phyloP scores from a whole-genome alignment of 2,329 filamentous ascomycete species.

The Thermoascus crustaceus region DNA sequence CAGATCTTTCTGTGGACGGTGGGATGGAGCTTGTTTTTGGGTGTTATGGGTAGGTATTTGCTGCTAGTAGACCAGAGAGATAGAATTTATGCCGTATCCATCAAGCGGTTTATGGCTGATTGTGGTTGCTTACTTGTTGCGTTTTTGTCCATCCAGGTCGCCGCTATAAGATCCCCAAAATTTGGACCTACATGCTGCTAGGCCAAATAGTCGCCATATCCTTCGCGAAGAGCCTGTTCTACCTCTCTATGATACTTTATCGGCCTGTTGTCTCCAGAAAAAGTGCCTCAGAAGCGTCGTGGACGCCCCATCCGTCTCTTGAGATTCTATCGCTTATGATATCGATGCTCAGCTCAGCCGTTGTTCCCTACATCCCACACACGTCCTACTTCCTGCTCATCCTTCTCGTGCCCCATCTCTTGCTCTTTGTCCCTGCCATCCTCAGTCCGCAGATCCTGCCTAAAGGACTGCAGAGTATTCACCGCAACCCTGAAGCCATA shows the following conservation, averaged over 20 bases:
- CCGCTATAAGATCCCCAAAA: constrained; percentile 47
- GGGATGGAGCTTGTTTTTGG: constrained; percentile 50
- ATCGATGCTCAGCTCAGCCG: constrained; percentile 12
- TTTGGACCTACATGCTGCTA: constrained; percentile 51
- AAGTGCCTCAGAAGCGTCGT: constrained; percentile 1
- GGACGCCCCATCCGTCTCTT: constrained; percentile 6
- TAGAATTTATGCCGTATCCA: too few species aligned
- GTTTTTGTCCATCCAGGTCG: constrained; percentile 27
- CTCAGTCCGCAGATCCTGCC: constrained; percentile 5
- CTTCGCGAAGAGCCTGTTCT: constrained; percentile 57
- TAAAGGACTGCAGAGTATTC: constrained; percentile 2
- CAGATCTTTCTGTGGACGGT: constrained; percentile 50
- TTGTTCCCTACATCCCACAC: constrained; percentile 14
- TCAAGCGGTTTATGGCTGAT: too few species aligned
- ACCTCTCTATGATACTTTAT: constrained; percentile 46
- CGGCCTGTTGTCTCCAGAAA: neutral
- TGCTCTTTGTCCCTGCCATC: constrained; percentile 16
- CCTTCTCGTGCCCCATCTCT: constrained; percentile 15
- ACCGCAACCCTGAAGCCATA: neutral
- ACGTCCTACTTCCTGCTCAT: constrained; percentile 16
- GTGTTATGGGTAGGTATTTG: constrained; percentile 51
- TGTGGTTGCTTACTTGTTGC: constrained; percentile 3
- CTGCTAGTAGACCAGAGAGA: too few species aligned
- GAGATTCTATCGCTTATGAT: constrained; percentile 10
- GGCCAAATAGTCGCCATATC: constrained; percentile 53